Evolutionary conservation across 2,329 filamentous ascomycete species (phyloP).

Genomic region (Penicillium expansum): DNA sequence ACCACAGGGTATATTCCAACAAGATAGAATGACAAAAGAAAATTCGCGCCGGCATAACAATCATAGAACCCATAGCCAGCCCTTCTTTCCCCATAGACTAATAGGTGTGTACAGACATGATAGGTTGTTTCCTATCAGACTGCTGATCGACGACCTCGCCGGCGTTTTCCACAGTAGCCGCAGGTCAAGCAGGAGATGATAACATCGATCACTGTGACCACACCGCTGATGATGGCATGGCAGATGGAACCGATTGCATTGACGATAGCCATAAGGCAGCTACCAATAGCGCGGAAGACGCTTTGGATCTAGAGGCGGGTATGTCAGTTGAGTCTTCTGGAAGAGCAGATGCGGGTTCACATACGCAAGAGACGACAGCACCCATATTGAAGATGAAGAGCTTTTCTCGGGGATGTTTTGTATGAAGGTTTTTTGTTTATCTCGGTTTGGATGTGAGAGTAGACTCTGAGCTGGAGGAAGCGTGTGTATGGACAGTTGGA

Average conservation of each 20-base stretch:
- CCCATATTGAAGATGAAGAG: conserved; percentile 60
- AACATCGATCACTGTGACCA: conserved; percentile 64
- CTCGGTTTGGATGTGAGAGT: conserved; percentile 14
- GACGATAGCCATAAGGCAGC: conserved; percentile 66
- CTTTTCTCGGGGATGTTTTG: conserved; percentile 7
- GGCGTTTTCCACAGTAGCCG: conserved; percentile 37
- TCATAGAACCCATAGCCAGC: conserved; percentile 4
- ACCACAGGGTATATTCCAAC: conserved; percentile 5
- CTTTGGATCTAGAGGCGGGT: conserved; percentile 51
- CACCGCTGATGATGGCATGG: conserved; percentile 64
- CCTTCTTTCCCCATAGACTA: neutral
- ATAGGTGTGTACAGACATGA: neutral
- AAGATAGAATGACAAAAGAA: neutral
- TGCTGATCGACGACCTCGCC: conserved; percentile 26
- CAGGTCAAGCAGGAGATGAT: conserved; percentile 64
- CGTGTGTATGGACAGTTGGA: conserved; percentile 27
- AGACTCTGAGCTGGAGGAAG: conserved; percentile 29
- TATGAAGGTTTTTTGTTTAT: conserved; percentile 8
- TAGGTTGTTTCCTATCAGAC: conserved; percentile 9
- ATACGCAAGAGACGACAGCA: conserved; percentile 79
- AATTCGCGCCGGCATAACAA: conserved; percentile 1
- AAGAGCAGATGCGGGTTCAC: conserved; percentile 36
- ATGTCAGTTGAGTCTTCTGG: conserved; percentile 25
- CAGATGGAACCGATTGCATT: conserved; percentile 64
- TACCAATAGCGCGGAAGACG: conserved; percentile 63